Conservation (phyloP, 495 filamentous ascomycete genomes). For the Aspergillus biplanus region DNA sequence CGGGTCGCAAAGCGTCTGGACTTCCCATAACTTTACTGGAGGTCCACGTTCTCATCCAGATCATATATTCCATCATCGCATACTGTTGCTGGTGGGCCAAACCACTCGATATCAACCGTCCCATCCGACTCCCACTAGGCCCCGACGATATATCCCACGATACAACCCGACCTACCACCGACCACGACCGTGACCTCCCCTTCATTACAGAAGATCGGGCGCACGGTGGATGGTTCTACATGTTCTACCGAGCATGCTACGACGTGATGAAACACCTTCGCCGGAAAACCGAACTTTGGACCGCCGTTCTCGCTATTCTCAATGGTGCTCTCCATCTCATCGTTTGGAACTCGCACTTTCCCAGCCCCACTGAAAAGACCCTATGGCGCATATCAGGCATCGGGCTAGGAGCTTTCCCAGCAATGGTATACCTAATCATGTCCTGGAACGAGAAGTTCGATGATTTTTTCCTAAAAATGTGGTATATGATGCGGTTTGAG, state of each 20-base stretch:
- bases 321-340: not conserved
- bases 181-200: not conserved
- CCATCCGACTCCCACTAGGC: not conserved
- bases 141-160: not conserved
- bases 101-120: not conserved
- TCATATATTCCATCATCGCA: not conserved
- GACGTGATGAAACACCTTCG: not conserved
- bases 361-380: not conserved
- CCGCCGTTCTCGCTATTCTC: not conserved
- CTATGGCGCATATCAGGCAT: conserved; percentile 1
- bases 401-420: not conserved
- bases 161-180: not conserved
- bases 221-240: not conserved
- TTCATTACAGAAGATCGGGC: not conserved
- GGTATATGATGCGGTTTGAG: not conserved
- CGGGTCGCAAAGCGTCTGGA: not conserved
- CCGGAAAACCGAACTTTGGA: not conserved
- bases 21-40: not conserved
- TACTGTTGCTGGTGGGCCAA: conserved; percentile 1
- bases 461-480: not conserved
- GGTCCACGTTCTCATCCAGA: conserved; percentile 1
- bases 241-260: not conserved
- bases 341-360: not conserved
- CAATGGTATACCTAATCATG: not conserved
- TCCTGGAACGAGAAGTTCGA: not conserved